phyloP scores from a whole-genome alignment of 2,329 filamentous ascomycete species.

The Fusarium virguliforme region DNA sequence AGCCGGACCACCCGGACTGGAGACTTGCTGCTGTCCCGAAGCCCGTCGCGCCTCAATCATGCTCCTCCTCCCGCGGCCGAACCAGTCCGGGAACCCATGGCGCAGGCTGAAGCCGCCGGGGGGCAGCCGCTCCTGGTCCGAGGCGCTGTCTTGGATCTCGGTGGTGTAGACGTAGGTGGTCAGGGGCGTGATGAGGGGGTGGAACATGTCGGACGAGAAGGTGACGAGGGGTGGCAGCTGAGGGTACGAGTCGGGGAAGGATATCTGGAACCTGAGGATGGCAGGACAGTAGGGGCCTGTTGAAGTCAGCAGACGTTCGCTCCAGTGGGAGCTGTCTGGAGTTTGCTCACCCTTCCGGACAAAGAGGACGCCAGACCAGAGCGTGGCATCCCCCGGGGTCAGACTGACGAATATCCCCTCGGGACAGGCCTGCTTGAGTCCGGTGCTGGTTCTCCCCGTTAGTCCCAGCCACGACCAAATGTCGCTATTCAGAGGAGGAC shows the following conservation, averaged over 20 bases:
- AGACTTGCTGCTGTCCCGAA: conserved; percentile 60
- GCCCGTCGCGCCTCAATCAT: conserved; percentile 58
- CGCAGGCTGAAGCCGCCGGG: conserved; percentile 92
- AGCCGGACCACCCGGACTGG: conserved; percentile 50
- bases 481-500: conserved; percentile 15
- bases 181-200: conserved; percentile 90
- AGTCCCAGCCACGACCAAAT: conserved; percentile 34
- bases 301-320: conserved; percentile 9
- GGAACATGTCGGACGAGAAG: conserved; percentile 94
- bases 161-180: conserved; percentile 97
- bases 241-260: conserved; percentile 87
- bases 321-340: too few species aligned
- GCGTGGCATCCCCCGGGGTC: conserved; percentile 82
- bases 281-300: conserved; percentile 90
- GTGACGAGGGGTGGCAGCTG: conserved; percentile 85
- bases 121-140: conserved; percentile 85
- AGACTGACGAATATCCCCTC: conserved; percentile 90
- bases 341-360: conserved; percentile 82
- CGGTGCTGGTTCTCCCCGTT: conserved; percentile 70
- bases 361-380: conserved; percentile 95
- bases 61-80: conserved; percentile 71
- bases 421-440: conserved; percentile 85
- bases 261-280: conserved; percentile 90
- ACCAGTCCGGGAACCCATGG: conserved; percentile 94
- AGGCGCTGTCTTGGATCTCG: conserved; percentile 80